Conservation (phyloP, 352 stramenopile genomes). For the Phytophthora sojae region DNA sequence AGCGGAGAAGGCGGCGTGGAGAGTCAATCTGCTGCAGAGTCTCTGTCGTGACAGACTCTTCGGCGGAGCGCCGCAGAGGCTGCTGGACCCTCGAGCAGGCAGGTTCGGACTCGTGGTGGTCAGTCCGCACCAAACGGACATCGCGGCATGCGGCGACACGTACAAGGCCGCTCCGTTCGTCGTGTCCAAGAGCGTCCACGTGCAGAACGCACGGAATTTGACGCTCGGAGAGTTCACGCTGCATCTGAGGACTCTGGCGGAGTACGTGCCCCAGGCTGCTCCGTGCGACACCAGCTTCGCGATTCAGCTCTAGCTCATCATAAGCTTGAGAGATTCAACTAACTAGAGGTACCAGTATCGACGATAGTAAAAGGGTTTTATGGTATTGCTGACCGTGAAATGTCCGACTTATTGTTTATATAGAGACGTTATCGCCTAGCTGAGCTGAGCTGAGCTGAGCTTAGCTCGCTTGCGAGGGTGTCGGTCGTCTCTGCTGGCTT, state of each 20-base stretch:
- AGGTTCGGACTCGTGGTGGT: conserved; percentile 70
- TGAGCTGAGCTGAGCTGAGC: background rate
- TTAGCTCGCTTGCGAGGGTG: conserved; percentile 38
- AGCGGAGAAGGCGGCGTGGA: conserved; percentile 61
- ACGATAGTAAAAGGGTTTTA: background rate
- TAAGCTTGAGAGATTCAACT: no score
- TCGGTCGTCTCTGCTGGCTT: conserved; percentile 43
- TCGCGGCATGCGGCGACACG: conserved; percentile 56
- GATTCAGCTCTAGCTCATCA: conserved; percentile 46
- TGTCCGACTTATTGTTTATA: conserved; percentile 22
- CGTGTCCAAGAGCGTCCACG: conserved; percentile 65
- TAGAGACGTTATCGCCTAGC: background rate
- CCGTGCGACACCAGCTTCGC: conserved; percentile 64
- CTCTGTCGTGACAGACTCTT: conserved; percentile 69
- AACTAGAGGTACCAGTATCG: background rate
- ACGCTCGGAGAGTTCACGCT: conserved; percentile 63
- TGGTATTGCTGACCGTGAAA: conserved; percentile 7
- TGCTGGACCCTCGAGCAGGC: conserved; percentile 45
- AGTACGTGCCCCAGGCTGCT: conserved; percentile 62
- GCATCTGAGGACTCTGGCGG: conserved; percentile 59
- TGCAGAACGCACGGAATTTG: conserved; percentile 58
- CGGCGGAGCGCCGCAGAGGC: conserved; percentile 48
- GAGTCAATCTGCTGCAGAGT: conserved; percentile 60
- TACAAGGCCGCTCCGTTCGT: conserved; percentile 66
- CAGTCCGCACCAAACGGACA: conserved; percentile 65